phyloP scores from a whole-genome alignment of 1,284 basidiomycete species.

The Filobasidium uniguttulatum region DNA sequence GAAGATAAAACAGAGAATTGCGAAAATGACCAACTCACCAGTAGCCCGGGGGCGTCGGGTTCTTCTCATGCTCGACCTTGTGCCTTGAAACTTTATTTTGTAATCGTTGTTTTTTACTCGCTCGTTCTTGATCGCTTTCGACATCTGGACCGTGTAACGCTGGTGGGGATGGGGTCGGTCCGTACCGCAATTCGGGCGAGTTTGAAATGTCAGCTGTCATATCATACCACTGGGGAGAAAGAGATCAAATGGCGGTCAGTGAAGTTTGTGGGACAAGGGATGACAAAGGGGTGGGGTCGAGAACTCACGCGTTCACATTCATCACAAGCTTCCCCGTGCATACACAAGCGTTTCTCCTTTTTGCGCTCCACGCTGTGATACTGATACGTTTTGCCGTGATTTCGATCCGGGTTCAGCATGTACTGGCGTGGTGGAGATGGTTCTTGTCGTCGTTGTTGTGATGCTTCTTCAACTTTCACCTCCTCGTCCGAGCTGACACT shows the following conservation, averaged over 20 bases:
- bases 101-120: background rate
- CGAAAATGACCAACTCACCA: background rate
- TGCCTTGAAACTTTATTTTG: background rate
- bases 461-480: background rate
- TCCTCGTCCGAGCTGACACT: too few relatives aligned
- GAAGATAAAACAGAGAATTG: too few relatives aligned
- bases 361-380: background rate
- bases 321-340: background rate
- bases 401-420: background rate
- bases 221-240: background rate
- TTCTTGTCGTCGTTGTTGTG: background rate
- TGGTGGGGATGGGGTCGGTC: too few relatives aligned
- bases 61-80: conserved; percentile 2
- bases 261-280: background rate
- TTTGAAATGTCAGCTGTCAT: background rate
- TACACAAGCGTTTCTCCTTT: background rate
- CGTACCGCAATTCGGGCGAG: background rate
- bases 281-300: background rate
- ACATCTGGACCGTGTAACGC: background rate
- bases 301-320: background rate
- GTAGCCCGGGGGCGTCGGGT: background rate
- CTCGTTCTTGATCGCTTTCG: background rate
- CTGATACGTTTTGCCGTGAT: background rate
- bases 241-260: background rate
- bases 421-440: too few relatives aligned